Conservation (phyloP, 176 grass and related monocot genomes). For the Zoysia pacifica region DNA sequence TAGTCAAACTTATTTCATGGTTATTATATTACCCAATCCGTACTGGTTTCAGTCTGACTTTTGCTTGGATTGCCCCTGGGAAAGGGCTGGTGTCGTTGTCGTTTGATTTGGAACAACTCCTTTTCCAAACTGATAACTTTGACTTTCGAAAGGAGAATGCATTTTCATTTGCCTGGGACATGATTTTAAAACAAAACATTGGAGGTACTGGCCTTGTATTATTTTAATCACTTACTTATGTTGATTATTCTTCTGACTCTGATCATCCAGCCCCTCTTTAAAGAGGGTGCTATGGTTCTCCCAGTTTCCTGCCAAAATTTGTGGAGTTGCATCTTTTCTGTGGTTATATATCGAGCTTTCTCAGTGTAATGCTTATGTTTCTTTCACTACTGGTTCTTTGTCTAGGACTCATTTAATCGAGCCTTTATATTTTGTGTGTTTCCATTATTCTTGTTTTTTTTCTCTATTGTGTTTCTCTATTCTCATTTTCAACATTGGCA, state of each 20-base stretch:
- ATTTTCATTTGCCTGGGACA: conserved; percentile 31
- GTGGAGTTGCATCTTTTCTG: background rate
- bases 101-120: conserved; percentile 27
- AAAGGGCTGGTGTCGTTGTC: conserved; percentile 20
- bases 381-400: conserved; percentile 2
- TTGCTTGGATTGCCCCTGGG: conserved; percentile 10
- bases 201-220: conserved; percentile 11
- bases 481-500: background rate
- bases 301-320: conserved; percentile 25
- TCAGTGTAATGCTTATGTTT: background rate
- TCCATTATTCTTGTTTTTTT: conserved; percentile 20
- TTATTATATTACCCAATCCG: background rate
- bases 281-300: conserved; percentile 37
- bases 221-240: conserved; percentile 8
- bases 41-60: conserved; percentile 31
- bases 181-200: conserved; percentile 9
- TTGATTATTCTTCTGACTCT: conserved; percentile 13
- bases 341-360: conserved; percentile 5
- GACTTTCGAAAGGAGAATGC: conserved; percentile 9
- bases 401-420: conserved; percentile 12
- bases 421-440: conserved; percentile 3
- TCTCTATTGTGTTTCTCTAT: background rate
- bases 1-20: conserved; percentile 30
- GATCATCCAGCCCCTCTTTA: conserved; percentile 32
- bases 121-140: conserved; percentile 33